These are phyloP conservation scores for Coprinopsis sp. DNA, from an alignment of 768 basidiomycete genomes.

Conservation along the genomic window DNA sequence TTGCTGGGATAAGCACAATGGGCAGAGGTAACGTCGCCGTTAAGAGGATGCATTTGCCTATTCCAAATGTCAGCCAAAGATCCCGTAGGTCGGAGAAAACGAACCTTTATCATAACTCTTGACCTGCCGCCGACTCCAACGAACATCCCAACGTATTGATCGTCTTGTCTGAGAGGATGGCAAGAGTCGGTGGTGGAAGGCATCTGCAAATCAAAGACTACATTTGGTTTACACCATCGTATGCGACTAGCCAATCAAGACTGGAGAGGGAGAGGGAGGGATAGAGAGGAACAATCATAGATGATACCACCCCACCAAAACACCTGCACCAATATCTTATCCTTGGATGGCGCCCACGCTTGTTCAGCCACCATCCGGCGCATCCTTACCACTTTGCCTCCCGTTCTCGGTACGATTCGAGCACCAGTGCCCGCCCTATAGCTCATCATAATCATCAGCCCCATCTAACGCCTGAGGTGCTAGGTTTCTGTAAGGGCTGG, in stretches of 20 bases:
- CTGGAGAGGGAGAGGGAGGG: too few relatives aligned
- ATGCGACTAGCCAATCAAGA: too few relatives aligned
- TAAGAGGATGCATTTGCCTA: slow-evolving; percentile 72
- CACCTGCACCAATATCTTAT: slow-evolving; percentile 69
- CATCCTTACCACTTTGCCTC: slow-evolving; percentile 14
- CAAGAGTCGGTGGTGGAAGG: slow-evolving; percentile 73
- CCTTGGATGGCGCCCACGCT: slow-evolving; percentile 70
- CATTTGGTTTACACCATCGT: neutral
- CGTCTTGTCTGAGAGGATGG: slow-evolving; percentile 57
- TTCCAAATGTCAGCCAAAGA: neutral
- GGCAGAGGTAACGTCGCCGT: slow-evolving; percentile 82
- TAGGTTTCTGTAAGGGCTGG: too few relatives aligned
- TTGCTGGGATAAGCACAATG: slow-evolving; percentile 69
- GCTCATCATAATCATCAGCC: too few relatives aligned
- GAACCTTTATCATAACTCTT: slow-evolving; percentile 69
- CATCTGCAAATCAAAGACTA: slow-evolving; percentile 39
- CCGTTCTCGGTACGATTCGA: slow-evolving; percentile 8
- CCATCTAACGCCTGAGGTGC: too few relatives aligned
- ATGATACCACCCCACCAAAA: slow-evolving; percentile 86
- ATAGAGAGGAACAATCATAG: slow-evolving; percentile 41
- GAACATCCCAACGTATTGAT: slow-evolving; percentile 70
- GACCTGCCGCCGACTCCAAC: slow-evolving; percentile 75
- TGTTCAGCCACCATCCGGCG: slow-evolving; percentile 12
- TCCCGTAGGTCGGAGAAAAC: slow-evolving; percentile 14
- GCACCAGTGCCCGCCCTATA: slow-evolving; percentile 7